Evolutionary conservation across 2,329 filamentous ascomycete species (phyloP), one percentile per base, ranked within the genome.

Genomic region (Ceratocystis destructans): DNA sequence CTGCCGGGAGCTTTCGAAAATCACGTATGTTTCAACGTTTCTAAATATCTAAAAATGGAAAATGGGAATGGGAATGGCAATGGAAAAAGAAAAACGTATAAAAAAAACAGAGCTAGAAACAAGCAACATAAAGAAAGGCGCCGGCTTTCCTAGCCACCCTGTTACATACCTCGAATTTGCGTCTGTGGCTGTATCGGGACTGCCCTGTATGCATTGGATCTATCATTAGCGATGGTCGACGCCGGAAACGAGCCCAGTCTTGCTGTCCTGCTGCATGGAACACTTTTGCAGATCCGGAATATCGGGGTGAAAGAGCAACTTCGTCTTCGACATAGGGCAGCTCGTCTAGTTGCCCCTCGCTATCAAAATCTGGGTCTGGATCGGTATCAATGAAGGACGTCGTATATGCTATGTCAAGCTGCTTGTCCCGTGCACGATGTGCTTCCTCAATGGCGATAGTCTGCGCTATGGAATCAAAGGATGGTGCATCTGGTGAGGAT

Each of bases 391-490:
- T 67, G 28, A 64, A 67, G 2, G 61, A 67, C 2, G 65, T 67
- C 10, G 61, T 67, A n/a, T 64, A 67, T 6, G 65, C 65, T n/a
- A 48, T 33, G 41, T 67, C 65, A 17, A 67, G 65, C 25, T 64
- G 46, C 28, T 37, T 46, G 4, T 67, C 62, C 20, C 65, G 65
- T 28, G 41, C 72, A 3, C 64, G 64, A 7, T 50, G 55, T 20
- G 64, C 64, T 44, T 66, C 65, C 8, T 63, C 61, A 5, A 62
- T 50, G 4, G 65, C 62, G n/a, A 64, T 53, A 20, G 50, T 61
- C 15, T 50, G 64, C 44, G 53, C 37, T 59, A 65, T 45, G 2
- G 74, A 72, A 46, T 73, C 72, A 72, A 79, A 74, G 69, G 79
- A 57, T 22, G 67, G 59, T 5, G 55, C 45, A 17, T 33, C 45